Base-by-base conservation (phyloP, 805 yeast species). In the Starmera dryadoides region DNA sequence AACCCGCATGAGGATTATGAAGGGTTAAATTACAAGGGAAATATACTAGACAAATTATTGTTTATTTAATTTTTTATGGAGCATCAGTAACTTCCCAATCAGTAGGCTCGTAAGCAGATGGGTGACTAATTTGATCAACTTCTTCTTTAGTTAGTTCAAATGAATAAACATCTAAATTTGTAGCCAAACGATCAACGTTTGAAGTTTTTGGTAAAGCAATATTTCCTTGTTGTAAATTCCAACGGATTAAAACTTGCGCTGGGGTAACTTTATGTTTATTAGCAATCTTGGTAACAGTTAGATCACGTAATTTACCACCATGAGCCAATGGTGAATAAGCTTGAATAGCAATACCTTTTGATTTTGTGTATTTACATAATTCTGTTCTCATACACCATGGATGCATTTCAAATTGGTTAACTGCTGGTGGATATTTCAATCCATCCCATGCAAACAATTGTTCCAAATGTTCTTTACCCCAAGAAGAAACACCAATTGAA, bases 401-500 rank as follows among this genome's bases (percentile, higher is more conserved):
- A 47, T 72, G 74, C 40, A 72, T 63, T 45, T 68, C 73, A 52
- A 86, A 75, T 57, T 87, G 95, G 58, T 86, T 81, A 32, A 84
- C 81, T 0, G 80, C 86, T 0, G 95, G 89, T 44, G 69, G 67
- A 42, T 73, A 56, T 44, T 61, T 72, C 44, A 74, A 55, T 1
- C 69, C 77, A 3, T 71, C 71, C 83, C 86, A 78, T 25, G 75
- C 51, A 35, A 81, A 64, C 34, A 85, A 58, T 53, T 81, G 81
- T 41, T 78, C 72, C n/a, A 85, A 59, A 56, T 79, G 87, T 3
- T 63, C 62, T 18, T 60, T 52, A 32, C 87, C 86, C 58, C 73
- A 86, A 57, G 83, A 81, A 8, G 93, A 82, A 14, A 86, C 88
- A 23, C 95, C 95, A 42, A 86, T 77, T 14, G 85, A 71, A 51